Evolutionary conservation across 2,329 filamentous ascomycete species (phyloP).

Genomic region (Aspergillus ustus): DNA sequence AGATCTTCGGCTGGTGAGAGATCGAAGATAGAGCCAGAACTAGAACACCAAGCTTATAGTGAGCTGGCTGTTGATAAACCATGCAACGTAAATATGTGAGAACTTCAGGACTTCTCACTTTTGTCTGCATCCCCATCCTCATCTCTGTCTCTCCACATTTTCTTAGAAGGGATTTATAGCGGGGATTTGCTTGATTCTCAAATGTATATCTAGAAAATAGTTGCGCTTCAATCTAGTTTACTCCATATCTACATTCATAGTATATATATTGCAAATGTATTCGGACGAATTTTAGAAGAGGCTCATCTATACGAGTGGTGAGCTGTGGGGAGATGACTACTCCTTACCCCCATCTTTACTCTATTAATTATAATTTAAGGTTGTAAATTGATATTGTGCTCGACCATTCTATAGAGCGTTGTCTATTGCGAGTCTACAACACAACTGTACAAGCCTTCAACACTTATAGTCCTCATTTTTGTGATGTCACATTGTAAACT

Average conservation of each 20-base stretch:
- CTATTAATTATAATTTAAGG: too few species aligned
- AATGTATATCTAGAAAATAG: not conserved
- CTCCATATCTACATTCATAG: not conserved
- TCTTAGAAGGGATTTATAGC: not conserved
- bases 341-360: too few species aligned
- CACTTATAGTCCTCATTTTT: not conserved
- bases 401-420: not conserved
- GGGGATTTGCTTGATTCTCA: not conserved
- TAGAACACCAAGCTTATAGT: not conserved
- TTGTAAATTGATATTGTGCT: too few species aligned
- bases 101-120: not conserved
- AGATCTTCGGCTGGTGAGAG: slow-evolving; percentile 81
- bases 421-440: not conserved
- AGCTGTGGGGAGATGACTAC: too few species aligned
- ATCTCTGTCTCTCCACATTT: not conserved
- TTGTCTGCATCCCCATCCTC: not conserved
- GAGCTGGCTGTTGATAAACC: not conserved
- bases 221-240: not conserved
- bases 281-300: too few species aligned
- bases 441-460: not conserved
- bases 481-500: not conserved
- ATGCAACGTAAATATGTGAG: not conserved
- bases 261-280: not conserved
- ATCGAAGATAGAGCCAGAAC: not conserved
- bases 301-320: too few species aligned